Evolutionary conservation across 768 basidiomycete species (phyloP).

Genomic region (Gautieria morchelliformis): DNA sequence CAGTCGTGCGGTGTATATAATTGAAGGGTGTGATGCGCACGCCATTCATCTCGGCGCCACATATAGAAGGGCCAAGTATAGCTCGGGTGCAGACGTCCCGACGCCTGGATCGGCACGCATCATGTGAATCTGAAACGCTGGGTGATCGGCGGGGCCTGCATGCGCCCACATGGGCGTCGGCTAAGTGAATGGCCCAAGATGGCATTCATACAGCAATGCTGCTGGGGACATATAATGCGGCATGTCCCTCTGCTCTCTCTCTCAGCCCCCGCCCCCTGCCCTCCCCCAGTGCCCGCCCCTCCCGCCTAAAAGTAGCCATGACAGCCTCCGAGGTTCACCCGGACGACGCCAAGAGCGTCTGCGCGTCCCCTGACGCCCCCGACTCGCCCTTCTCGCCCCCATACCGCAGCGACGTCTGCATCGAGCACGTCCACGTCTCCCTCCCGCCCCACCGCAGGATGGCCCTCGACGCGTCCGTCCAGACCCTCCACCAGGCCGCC

Average conservation of each 20-base stretch:
- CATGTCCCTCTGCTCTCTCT: not conserved
- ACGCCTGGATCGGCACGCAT: too few species aligned
- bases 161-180: too few species aligned
- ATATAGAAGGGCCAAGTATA: too few species aligned
- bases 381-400: constrained; percentile 4
- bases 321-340: not conserved
- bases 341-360: not conserved
- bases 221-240: too few species aligned
- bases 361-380: not conserved
- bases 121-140: too few species aligned
- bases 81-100: too few species aligned
- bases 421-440: not conserved
- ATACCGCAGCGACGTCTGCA: not conserved
- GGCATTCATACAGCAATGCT: too few species aligned
- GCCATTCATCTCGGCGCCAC: not conserved
- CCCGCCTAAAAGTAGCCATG: not conserved
- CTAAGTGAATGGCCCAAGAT: too few species aligned
- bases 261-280: not conserved
- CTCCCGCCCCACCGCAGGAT: not conserved
- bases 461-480: not conserved
- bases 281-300: not conserved
- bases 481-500: constrained; percentile 1
- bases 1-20: too few species aligned
- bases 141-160: too few species aligned
- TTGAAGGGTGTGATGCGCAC: not conserved